phyloP scores from a whole-genome alignment of 768 basidiomycete genomes.

The Lactarius trivialis region DNA sequence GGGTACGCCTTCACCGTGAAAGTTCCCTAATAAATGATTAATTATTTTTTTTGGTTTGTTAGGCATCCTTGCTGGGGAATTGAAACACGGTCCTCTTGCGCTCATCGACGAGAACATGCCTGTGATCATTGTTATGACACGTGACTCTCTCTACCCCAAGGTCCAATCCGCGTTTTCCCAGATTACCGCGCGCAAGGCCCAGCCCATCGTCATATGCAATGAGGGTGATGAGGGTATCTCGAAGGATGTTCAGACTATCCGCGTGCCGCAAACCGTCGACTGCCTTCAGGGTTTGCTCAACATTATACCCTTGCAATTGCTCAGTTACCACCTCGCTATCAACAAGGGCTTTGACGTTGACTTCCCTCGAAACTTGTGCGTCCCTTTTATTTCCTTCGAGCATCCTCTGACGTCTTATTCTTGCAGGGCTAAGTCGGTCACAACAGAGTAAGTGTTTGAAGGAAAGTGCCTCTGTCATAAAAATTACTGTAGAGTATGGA shows the following conservation, averaged over 20 bases:
- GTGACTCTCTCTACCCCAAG: slow-evolving; percentile 97
- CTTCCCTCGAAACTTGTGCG: slow-evolving; percentile 93
- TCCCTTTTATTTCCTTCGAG: slow-evolving; percentile 20
- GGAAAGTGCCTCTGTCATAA: neutral
- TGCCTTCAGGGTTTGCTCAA: slow-evolving; percentile 93
- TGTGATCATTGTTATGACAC: slow-evolving; percentile 99
- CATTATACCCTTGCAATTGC: slow-evolving; percentile 91
- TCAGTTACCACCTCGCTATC: slow-evolving; percentile 94
- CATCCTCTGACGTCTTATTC: neutral
- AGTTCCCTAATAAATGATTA: neutral
- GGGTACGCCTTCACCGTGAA: slow-evolving; percentile 36
- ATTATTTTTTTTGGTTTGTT: slow-evolving; percentile 26
- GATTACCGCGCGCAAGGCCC: slow-evolving; percentile 95
- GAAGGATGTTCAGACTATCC: slow-evolving; percentile 75
- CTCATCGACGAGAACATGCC: slow-evolving; percentile 98
- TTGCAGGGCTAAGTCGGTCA: slow-evolving; percentile 32
- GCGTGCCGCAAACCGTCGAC: slow-evolving; percentile 92
- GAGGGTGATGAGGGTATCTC: slow-evolving; percentile 81
- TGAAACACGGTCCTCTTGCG: slow-evolving; percentile 98
- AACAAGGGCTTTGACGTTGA: slow-evolving; percentile 97
- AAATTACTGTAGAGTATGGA: slow-evolving; percentile 13
- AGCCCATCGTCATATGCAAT: slow-evolving; percentile 92
- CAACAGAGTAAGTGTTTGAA: slow-evolving; percentile 27
- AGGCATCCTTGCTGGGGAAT: slow-evolving; percentile 95
- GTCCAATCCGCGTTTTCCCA: slow-evolving; percentile 94